Evolutionary conservation across 306 rosid species (phyloP).

Genomic region (Quercus mongolica): DNA sequence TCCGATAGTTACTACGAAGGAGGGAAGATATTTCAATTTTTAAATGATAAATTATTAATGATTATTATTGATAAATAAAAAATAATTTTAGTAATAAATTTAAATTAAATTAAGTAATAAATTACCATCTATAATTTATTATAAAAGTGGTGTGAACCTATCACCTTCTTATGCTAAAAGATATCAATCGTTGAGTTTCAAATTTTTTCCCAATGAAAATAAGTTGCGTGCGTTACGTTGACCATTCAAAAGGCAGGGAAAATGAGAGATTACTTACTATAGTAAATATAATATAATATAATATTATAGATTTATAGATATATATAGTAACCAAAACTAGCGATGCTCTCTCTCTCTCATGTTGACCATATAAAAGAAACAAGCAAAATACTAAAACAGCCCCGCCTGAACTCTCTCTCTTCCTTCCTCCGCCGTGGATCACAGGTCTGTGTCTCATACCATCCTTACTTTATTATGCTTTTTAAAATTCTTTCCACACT

Average conservation of each 20-base stretch:
- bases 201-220: no score
- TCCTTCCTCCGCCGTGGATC: slow-evolving; percentile 2
- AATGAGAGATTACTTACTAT: no score
- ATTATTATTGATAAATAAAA: rapidly evolving
- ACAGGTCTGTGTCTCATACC: background rate
- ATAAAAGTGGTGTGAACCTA: rapidly evolving
- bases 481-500: background rate
- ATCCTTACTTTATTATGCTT: background rate
- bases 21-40: no score
- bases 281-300: no score
- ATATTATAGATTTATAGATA: no score
- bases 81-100: rapidly evolving
- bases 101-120: rapidly evolving
- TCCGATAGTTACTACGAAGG: rapidly evolving
- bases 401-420: background rate
- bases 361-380: background rate
- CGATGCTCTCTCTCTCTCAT: background rate
- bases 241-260: no score
- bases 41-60: rapidly evolving
- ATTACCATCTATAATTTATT: rapidly evolving
- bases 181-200: rapidly evolving
- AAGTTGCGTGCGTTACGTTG: no score
- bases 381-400: background rate
- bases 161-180: no score
- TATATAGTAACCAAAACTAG: background rate